Evolutionary conservation across 345 rosid genomes (phyloP), one percentile per base, ranked within the genome.

Genomic region (Conringia planisiliqua): DNA sequence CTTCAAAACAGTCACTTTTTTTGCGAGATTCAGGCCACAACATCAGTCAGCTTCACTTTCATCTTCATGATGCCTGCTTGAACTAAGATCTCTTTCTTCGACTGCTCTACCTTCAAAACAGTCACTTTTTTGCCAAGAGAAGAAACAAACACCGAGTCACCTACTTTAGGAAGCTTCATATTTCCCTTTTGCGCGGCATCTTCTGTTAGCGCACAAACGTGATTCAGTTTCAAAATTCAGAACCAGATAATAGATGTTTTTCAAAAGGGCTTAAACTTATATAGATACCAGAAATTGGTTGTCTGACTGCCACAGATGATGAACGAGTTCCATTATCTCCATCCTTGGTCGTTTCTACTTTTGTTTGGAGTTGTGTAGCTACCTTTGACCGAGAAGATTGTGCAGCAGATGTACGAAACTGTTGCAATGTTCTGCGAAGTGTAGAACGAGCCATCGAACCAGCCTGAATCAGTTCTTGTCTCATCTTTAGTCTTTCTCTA

Each of bases 21-120:
- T 88, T n/a, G n/a, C n/a, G 20, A 54, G 46, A 71, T n/a, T 72
- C 56, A 78, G 44, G 51, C 64, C 42, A 58, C 64, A 72, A 87
- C 52, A 26, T 90, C 92, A 7, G 55, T 33, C 35, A 82, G 73
- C 82, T 91, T 95, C 73, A 95, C 63, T 82, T 85, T 90, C 85
- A 91, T 66, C 82, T 86, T 90, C 93, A 95, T 83, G 81, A 76
- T 85, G 59, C 97, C 96, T 61, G 86, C 95, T 85, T 85, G 96
- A 76, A 94, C 96, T 46, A 83, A 70, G 60, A 94, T 82, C 84
- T 88, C 91, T 75, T 84, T 84, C 82, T 84, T 90, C 1, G 84
- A 81, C 22, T 78, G 79, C 48, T 94, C 99, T 55, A 91, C 89
- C 65, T 71, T 83, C 76, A 91, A 52, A 59, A 94, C 91, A 18